These are phyloP conservation scores for Daldinia loculata DNA, from an alignment of 495 filamentous ascomycete genomes.

Conservation along the genomic window DNA sequence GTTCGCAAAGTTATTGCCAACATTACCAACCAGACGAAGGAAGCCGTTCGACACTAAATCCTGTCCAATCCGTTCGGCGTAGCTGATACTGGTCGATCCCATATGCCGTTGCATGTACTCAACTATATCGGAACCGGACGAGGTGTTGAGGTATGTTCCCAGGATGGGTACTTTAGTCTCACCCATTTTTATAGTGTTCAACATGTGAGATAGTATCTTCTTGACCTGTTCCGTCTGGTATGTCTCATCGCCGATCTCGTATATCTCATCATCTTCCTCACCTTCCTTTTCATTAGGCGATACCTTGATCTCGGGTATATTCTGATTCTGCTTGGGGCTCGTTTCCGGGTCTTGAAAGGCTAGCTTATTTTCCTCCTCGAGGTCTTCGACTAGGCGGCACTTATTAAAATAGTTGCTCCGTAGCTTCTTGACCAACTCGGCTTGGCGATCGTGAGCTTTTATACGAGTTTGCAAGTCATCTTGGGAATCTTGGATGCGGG, in stretches of 20 bases:
- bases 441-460: constrained; percentile 91
- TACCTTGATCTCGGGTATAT: constrained; percentile 67
- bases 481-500: constrained; percentile 89
- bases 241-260: constrained; percentile 89
- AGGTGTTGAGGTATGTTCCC: constrained; percentile 92
- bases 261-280: constrained; percentile 72
- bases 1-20: constrained; percentile 95
- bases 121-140: constrained; percentile 88
- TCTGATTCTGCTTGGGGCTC: constrained; percentile 57
- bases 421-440: constrained; percentile 87
- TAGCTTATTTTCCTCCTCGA: constrained; percentile 98
- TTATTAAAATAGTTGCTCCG: constrained; percentile 98
- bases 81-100: constrained; percentile 81
- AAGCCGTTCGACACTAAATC: constrained; percentile 89
- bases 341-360: constrained; percentile 84
- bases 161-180: constrained; percentile 95
- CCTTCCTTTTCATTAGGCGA: constrained; percentile 55
- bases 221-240: constrained; percentile 87
- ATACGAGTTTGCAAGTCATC: constrained; percentile 89
- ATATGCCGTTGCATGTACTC: constrained; percentile 92
- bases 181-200: constrained; percentile 83
- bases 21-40: constrained; percentile 88
- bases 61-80: constrained; percentile 92
- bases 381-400: constrained; percentile 91
- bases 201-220: constrained; percentile 86